A percentile compares a stretch with the other conserved stretches of the same genome.
phyloP scores from a whole-genome alignment of 768 basidiomycete genomes.

The Rhodotorula babjevae region DNA sequence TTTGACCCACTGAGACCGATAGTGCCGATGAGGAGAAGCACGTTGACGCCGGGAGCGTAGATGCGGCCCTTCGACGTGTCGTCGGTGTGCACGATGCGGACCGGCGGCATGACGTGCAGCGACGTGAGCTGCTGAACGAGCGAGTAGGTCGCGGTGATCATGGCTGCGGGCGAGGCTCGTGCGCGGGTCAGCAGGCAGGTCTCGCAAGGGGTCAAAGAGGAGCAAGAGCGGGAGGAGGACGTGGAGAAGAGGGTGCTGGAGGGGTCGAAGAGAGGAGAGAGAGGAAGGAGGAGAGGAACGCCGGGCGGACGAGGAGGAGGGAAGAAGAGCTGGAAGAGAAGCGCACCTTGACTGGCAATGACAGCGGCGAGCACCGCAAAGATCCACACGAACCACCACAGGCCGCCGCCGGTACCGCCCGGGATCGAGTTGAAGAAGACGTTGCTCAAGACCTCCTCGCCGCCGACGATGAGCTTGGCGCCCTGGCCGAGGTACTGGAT shows the following conservation, averaged over 20 bases:
- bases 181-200: too few relatives aligned
- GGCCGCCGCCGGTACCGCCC: constrained; percentile 53
- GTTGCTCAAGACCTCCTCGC: constrained; percentile 54
- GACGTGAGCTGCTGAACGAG: constrained; percentile 61
- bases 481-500: constrained; percentile 71
- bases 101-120: constrained; percentile 42
- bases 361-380: constrained; percentile 64
- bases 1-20: constrained; percentile 24
- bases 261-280: too few relatives aligned
- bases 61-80: constrained; percentile 61
- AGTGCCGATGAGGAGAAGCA: constrained; percentile 45
- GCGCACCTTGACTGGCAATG: constrained; percentile 44
- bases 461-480: constrained; percentile 57
- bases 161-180: constrained; percentile 42
- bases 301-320: too few relatives aligned
- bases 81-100: constrained; percentile 58
- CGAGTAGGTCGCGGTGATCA: constrained; percentile 62
- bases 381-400: constrained; percentile 67
- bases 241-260: too few relatives aligned
- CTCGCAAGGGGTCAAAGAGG: too few relatives aligned
- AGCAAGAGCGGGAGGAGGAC: too few relatives aligned
- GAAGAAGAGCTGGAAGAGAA: not conserved
- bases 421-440: constrained; percentile 66
- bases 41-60: constrained; percentile 63
- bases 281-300: too few relatives aligned